Evolutionary conservation across 176 grass and related monocot species (phyloP), one percentile per base, ranked within the genome.

Genomic region (Triticum urartu): DNA sequence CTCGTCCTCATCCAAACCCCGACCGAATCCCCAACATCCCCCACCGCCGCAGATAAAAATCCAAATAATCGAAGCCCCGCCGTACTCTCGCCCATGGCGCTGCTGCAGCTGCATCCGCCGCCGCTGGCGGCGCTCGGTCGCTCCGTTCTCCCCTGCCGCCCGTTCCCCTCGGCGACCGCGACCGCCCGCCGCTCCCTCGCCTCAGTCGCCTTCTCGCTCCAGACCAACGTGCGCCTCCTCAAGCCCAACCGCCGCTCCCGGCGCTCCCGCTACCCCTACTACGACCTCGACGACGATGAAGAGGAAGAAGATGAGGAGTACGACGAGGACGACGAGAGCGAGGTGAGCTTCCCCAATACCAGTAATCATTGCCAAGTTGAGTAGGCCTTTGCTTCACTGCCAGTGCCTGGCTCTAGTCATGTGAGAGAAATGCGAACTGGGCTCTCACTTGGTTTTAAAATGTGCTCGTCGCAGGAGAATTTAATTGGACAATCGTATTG

Each of bases 191-290:
- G 77, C 82, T 75, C 72, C 76, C 77, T 65, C 68, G 15, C 59
- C 75, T 36, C 59, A 50, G 85, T 80, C 68, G 82, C 89, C 34
- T 91, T 92, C 83, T 91, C 90, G 21, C 87, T 81, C 42, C 78
- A 84, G 77, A 94, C 92, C 47, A 90, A 84, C 84, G 82, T 68
- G 32, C 81, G 80, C 28, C 68, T 88, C 39, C 86, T 88, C 79
- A 87, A 89, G 64, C 85, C 87, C 87, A 84, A 75, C 85, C 87
- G 85, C 86, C 86, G 88, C 47, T 82, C 81, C 71, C 75, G 92
- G 50, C 88, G 80, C 65, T 87, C 84, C 71, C 88, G 90, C 11
- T 81, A 91, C 74, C 87, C 86, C 18, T 94, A 86, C 90, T 73
- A 90, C 80, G 86, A 97, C 71, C 85, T 90, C 26, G 82, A 90